Base-by-base conservation (phyloP, 2,329 filamentous ascomycete genomes). In the Microsporum canis region DNA sequence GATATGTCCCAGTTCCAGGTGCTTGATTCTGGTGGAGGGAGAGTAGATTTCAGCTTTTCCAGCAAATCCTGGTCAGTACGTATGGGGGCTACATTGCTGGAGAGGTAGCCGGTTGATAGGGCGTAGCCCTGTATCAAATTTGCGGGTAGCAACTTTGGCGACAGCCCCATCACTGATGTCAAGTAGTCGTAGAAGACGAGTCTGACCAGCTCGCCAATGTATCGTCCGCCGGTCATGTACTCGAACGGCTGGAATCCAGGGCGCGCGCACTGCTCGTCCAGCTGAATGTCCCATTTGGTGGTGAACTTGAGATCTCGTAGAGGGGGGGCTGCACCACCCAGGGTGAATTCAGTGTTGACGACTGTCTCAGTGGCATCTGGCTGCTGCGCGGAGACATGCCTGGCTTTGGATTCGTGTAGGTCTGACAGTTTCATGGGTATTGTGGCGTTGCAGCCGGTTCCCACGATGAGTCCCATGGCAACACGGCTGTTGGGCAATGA, bases 261-360 rank as follows among this genome's bases (percentile, higher is more conserved):
- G 5, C 77, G 78, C 66, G 89, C 85, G 66, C 85, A 86, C 53
- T 84, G 81, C 3, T 73, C 73, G 66, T 91, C 88, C 4, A 94
- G 78, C 62, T 80, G 75, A 7, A 77, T 73, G 68, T 94, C 89
- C 88, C 88, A 92, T 39, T 75, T 75, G 7, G 82, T 91, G 58
- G 89, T 82, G 56, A 91, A 79, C 10, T 71, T 66, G 27, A 76
- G 68, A 29, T 85, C 79, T 29, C 80, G 77, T 60, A 92, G 75
- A 0, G 88, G 87, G 5, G 80, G 77, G n/a, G 84, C 84, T 1
- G 88, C 84, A 5, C 88, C 88, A 31, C 85, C 86, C 67, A 94
- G 90, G 58, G 86, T 88, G 86, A 88, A 91, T 73, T 94, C 89
- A 0, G 89, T 92, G 69, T 92, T 92, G 64, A 92, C 84, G 3